Evolutionary conservation across 768 basidiomycete species (phyloP).

Genomic region (Boletus sp.): DNA sequence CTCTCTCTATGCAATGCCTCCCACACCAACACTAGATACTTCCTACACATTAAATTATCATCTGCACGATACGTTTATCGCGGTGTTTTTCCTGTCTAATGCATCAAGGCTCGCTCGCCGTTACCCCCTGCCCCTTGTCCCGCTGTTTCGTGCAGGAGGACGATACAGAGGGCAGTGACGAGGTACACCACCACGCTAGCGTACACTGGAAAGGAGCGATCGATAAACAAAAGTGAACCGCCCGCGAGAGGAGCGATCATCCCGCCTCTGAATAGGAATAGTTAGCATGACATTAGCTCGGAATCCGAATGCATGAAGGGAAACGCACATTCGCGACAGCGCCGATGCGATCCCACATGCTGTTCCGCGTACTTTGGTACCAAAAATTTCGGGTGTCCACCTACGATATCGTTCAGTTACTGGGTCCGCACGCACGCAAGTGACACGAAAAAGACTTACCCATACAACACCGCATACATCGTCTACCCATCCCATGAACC

Average conservation of each 20-base stretch:
- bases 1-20: background rate
- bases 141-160: conserved; percentile 52
- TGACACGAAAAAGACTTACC: conserved; percentile 27
- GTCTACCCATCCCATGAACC: conserved; percentile 38
- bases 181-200: conserved; percentile 65
- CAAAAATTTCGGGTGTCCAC: conserved; percentile 88
- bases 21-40: background rate
- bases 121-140: conserved; percentile 32
- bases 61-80: background rate
- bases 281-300: too few relatives aligned
- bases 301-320: background rate
- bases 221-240: conserved; percentile 63
- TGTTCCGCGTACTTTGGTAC: conserved; percentile 81
- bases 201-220: conserved; percentile 72
- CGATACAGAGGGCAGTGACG: conserved; percentile 58
- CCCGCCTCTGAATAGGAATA: conserved; percentile 49
- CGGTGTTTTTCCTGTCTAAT: conserved; percentile 7
- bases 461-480: conserved; percentile 88
- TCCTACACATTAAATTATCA: background rate
- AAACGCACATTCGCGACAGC: conserved; percentile 71
- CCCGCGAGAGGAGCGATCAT: conserved; percentile 86
- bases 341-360: conserved; percentile 88
- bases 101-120: conserved; percentile 18
- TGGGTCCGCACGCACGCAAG: background rate
- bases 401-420: conserved; percentile 16